phyloP scores from a whole-genome alignment of 768 basidiomycete genomes.

The Chalciporus pseudorubinellus region DNA sequence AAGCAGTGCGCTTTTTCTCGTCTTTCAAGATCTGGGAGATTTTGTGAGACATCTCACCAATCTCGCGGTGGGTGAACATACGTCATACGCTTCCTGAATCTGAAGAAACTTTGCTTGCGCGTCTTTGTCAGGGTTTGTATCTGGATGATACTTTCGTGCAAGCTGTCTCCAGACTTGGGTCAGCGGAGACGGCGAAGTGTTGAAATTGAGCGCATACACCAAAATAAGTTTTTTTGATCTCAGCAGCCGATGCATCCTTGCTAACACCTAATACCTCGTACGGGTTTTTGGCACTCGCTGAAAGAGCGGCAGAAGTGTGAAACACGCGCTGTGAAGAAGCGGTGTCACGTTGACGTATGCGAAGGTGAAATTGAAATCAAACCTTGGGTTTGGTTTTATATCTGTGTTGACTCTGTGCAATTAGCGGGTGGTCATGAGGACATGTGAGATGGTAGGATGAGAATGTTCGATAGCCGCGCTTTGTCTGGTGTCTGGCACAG shows the following conservation, averaged over 20 bases:
- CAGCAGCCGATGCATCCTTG: slow-evolving; percentile 75
- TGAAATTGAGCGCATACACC: slow-evolving; percentile 52
- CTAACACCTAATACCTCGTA: slow-evolving; percentile 89
- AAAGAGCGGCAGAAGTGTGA: slow-evolving; percentile 59
- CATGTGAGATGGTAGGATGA: slow-evolving; percentile 40
- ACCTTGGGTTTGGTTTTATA: slow-evolving; percentile 40
- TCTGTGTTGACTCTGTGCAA: slow-evolving; percentile 16
- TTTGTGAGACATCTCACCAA: slow-evolving; percentile 18
- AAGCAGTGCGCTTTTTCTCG: slow-evolving; percentile 86
- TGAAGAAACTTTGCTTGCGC: slow-evolving; percentile 94
- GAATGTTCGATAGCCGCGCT: slow-evolving; percentile 35
- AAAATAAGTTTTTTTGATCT: slow-evolving; percentile 98
- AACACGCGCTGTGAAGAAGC: slow-evolving; percentile 57
- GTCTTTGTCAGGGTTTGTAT: slow-evolving; percentile 89
- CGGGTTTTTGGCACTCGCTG: slow-evolving; percentile 70
- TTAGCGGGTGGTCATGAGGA: slow-evolving; percentile 25
- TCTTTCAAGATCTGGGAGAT: slow-evolving; percentile 80
- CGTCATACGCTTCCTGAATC: slow-evolving; percentile 97
- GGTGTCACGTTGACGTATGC: slow-evolving; percentile 19
- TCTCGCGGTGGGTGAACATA: slow-evolving; percentile 38
- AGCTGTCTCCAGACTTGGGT: slow-evolving; percentile 53
- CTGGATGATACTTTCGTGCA: slow-evolving; percentile 97
- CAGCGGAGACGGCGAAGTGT: slow-evolving; percentile 12
- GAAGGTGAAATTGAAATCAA: slow-evolving; percentile 13
- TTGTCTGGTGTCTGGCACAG: slow-evolving; percentile 42